Percentiles rank a stretch among this genome's conserved stretches.
Evolutionary conservation across 805 yeast species (phyloP).

Genomic region (Zygoascus bituminiphila): DNA sequence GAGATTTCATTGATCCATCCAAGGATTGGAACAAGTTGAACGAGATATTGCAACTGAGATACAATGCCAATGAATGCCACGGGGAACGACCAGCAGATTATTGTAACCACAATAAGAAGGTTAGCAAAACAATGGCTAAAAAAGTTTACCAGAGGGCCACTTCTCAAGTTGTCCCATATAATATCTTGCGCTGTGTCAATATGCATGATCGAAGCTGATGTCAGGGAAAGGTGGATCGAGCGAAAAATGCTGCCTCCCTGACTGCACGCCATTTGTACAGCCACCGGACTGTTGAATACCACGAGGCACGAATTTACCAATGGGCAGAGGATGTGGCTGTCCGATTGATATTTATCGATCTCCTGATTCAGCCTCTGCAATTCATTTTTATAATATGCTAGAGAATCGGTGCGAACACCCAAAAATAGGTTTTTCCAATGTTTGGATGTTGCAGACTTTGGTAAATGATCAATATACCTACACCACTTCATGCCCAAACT

Average conservation of each 20-base stretch:
- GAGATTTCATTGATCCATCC: slow-evolving; percentile 51
- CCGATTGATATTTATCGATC: slow-evolving; percentile 46
- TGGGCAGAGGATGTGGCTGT: slow-evolving; percentile 34
- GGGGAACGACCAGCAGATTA: slow-evolving; percentile 70
- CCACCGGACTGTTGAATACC: slow-evolving; percentile 46
- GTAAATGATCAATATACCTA: slow-evolving; percentile 59
- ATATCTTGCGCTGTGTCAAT: slow-evolving; percentile 49
- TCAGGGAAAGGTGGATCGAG: slow-evolving; percentile 6
- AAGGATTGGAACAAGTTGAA: slow-evolving; percentile 52
- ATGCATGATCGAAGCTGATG: not conserved
- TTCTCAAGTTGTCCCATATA: slow-evolving; percentile 55
- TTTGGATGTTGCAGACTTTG: slow-evolving; percentile 37
- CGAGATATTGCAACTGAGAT: slow-evolving; percentile 62
- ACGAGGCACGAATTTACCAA: slow-evolving; percentile 39
- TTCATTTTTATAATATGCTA: slow-evolving; percentile 35
- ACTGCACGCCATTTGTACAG: slow-evolving; percentile 51
- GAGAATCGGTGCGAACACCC: not conserved
- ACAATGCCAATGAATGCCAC: slow-evolving; percentile 72
- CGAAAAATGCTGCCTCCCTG: slow-evolving; percentile 40
- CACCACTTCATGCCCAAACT: slow-evolving; percentile 21
- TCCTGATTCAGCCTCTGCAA: slow-evolving; percentile 56
- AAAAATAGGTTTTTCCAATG: too few relatives aligned
- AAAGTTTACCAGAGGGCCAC: slow-evolving; percentile 7
- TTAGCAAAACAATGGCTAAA: slow-evolving; percentile 39
- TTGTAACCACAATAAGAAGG: slow-evolving; percentile 39